phyloP scores from a whole-genome alignment of 2,329 filamentous ascomycete genomes.

The Chalaropsis ovoidea region DNA sequence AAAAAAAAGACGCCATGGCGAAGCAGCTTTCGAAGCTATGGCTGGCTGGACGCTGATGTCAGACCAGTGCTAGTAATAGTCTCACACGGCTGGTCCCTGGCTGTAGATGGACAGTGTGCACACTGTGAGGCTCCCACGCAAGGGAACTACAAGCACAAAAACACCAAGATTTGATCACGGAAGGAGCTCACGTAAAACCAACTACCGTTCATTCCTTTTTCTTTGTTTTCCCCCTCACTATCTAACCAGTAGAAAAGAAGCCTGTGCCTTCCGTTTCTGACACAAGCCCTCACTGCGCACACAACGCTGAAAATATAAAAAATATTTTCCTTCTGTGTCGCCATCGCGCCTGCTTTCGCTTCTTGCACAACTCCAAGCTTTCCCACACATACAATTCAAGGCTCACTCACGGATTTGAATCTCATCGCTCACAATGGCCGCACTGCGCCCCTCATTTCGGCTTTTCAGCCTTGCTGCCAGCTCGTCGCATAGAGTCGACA shows the following conservation, averaged over 20 bases:
- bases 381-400: background rate
- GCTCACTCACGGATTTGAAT: background rate
- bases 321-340: background rate
- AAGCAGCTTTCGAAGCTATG: conserved; percentile 9
- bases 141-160: background rate
- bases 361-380: background rate
- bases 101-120: background rate
- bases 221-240: background rate
- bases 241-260: background rate
- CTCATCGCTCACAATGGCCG: background rate
- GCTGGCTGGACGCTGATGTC: conserved; percentile 19
- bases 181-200: background rate
- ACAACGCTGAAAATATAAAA: background rate
- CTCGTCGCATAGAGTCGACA: background rate
- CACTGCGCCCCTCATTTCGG: background rate
- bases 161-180: background rate
- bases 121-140: conserved; percentile 6
- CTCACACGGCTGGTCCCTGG: background rate
- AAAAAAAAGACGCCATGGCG: background rate
- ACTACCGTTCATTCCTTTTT: background rate
- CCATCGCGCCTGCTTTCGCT: background rate
- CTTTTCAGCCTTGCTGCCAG: conserved; percentile 2
- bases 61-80: conserved; percentile 6
- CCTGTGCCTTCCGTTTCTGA: background rate
- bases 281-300: background rate